These are phyloP conservation scores for Friedmanniomyces endolithicus DNA, from an alignment of 495 filamentous ascomycete genomes.

Conservation along the genomic window DNA sequence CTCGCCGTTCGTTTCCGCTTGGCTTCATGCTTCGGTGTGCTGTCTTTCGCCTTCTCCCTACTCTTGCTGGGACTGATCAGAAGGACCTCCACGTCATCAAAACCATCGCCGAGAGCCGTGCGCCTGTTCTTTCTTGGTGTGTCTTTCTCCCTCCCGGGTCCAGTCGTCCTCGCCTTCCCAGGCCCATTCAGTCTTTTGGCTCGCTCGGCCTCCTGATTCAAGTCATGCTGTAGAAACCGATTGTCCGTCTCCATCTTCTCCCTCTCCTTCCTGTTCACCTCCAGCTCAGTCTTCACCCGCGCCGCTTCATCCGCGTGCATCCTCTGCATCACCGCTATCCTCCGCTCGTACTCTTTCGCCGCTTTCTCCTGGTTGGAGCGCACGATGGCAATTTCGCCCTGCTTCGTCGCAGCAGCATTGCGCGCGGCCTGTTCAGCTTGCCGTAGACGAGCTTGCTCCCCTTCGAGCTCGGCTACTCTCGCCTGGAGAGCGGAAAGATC, in stretches of 20 bases:
- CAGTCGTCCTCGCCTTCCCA: slow-evolving; percentile 27
- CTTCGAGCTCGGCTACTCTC: slow-evolving; percentile 41
- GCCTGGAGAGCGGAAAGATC: slow-evolving; percentile 25
- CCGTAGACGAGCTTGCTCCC: slow-evolving; percentile 39
- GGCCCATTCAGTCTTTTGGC: slow-evolving; percentile 28
- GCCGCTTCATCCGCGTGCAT: slow-evolving; percentile 42
- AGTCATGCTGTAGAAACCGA: slow-evolving; percentile 52
- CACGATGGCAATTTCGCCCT: slow-evolving; percentile 56
- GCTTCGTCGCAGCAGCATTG: slow-evolving; percentile 39
- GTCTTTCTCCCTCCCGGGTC: slow-evolving; percentile 25
- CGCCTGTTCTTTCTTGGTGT: slow-evolving; percentile 49
- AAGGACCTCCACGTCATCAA: slow-evolving; percentile 58
- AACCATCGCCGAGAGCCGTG: slow-evolving; percentile 55
- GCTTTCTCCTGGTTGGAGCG: slow-evolving; percentile 49
- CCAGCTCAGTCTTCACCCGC: slow-evolving; percentile 44
- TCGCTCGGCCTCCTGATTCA: slow-evolving; percentile 44
- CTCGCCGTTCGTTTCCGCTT: slow-evolving; percentile 51
- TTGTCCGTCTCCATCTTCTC: slow-evolving; percentile 53
- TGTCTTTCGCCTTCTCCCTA: slow-evolving; percentile 33
- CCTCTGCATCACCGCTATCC: slow-evolving; percentile 40
- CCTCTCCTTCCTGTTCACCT: slow-evolving; percentile 42
- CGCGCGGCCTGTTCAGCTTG: slow-evolving; percentile 40
- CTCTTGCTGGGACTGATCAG: slow-evolving; percentile 46
- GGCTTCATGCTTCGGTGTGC: slow-evolving; percentile 45
- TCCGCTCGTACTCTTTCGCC: slow-evolving; percentile 44